phyloP scores from a whole-genome alignment of 2,329 filamentous ascomycete genomes.

The Ceratocystis cacaofunesta region DNA sequence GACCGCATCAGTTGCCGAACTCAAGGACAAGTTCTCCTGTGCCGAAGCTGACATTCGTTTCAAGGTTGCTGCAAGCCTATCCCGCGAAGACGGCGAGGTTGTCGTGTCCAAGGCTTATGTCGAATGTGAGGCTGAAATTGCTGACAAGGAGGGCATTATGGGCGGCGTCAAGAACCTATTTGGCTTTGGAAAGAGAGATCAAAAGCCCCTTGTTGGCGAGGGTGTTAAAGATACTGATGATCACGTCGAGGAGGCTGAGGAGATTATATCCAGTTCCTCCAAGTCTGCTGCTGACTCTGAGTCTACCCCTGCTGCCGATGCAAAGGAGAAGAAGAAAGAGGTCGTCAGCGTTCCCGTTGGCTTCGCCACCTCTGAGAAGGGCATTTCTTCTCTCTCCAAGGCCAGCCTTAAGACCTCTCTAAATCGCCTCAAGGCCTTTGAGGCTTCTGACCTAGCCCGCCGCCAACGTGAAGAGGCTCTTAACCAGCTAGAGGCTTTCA shows the following conservation, averaged over 20 bases:
- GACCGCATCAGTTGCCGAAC: slow-evolving; percentile 62
- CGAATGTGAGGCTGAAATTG: slow-evolving; percentile 67
- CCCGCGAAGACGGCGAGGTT: slow-evolving; percentile 60
- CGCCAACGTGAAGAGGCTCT: slow-evolving; percentile 68
- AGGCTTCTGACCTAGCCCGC: slow-evolving; percentile 67
- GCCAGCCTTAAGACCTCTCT: slow-evolving; percentile 38
- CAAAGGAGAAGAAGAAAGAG: slow-evolving; percentile 44
- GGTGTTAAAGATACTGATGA: slow-evolving; percentile 35
- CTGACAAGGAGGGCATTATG: slow-evolving; percentile 65
- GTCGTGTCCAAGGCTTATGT: slow-evolving; percentile 61
- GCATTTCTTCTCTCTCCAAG: slow-evolving; percentile 35
- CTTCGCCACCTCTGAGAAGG: slow-evolving; percentile 34
- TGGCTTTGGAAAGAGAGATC: slow-evolving; percentile 81
- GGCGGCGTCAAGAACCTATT: slow-evolving; percentile 94
- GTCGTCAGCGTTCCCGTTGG: slow-evolving; percentile 40
- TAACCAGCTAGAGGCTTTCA: slow-evolving; percentile 86
- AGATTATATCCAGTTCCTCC: slow-evolving; percentile 22
- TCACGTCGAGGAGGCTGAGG: slow-evolving; percentile 23
- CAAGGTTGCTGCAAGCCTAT: slow-evolving; percentile 62
- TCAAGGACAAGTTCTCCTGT: slow-evolving; percentile 69
- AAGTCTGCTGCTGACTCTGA: slow-evolving; percentile 24
- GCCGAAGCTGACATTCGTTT: slow-evolving; percentile 61
- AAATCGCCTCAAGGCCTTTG: slow-evolving; percentile 68
- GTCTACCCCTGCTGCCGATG: slow-evolving; percentile 34
- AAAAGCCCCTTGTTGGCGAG: slow-evolving; percentile 54